Conservation (phyloP, 1,284 basidiomycete genomes). For the Cryptococcus sp. region DNA sequence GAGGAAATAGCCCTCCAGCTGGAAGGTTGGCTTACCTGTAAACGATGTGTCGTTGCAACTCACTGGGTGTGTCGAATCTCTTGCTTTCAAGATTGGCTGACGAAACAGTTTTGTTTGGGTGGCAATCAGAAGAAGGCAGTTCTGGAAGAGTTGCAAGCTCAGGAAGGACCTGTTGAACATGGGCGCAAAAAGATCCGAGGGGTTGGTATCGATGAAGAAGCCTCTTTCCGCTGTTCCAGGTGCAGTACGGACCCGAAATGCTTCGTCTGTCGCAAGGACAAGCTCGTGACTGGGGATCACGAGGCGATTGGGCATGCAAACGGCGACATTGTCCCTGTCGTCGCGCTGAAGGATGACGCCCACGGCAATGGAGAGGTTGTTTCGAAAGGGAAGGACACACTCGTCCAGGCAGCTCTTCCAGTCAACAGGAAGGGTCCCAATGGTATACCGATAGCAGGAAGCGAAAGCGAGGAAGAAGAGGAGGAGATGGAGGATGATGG, state of each 20-base stretch:
- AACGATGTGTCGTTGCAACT: constrained; percentile 68
- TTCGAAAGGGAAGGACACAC: not conserved
- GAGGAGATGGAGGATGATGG: constrained; percentile 1
- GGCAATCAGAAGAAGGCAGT: constrained; percentile 66
- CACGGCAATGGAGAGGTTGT: constrained; percentile 2
- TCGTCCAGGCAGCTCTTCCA: too few relatives aligned
- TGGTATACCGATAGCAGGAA: too few relatives aligned
- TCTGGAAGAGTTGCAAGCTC: constrained; percentile 57
- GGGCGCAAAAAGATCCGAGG: not conserved
- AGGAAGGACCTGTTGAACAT: constrained; percentile 40
- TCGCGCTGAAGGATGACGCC: constrained; percentile 4
- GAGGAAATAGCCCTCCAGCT: constrained; percentile 56
- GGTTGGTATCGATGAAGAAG: constrained; percentile 59
- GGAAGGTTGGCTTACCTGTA: constrained; percentile 80
- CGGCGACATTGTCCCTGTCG: constrained; percentile 10
- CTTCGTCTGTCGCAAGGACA: constrained; percentile 64
- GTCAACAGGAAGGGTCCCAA: too few relatives aligned
- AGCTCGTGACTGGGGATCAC: constrained; percentile 43
- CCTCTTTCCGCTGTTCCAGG: constrained; percentile 71
- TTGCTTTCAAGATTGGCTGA: too few relatives aligned
- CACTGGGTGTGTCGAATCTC: constrained; percentile 58
- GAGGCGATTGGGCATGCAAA: constrained; percentile 9
- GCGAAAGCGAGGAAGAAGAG: too few relatives aligned
- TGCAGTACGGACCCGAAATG: constrained; percentile 68
- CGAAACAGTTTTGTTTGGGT: constrained; percentile 57